Conservation (phyloP, 2,329 filamentous ascomycete genomes). For the Tolypocladium pustulatum region DNA sequence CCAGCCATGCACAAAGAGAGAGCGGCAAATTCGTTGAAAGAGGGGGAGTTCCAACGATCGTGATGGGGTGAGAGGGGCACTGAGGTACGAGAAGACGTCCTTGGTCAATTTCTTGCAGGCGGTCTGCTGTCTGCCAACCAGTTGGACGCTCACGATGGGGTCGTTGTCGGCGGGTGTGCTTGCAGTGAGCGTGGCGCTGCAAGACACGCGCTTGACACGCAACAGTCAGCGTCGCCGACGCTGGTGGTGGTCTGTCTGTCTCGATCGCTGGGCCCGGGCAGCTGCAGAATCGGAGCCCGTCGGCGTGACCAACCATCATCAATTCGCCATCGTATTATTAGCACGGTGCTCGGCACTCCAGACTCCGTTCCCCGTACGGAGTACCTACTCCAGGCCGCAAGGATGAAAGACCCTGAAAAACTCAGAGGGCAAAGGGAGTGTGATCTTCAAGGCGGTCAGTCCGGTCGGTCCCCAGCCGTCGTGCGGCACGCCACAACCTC, state of each 20-base stretch:
- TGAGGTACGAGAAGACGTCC: background rate
- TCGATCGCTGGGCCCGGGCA: background rate
- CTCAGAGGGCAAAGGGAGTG: background rate
- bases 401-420: background rate
- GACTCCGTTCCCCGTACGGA: background rate
- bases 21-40: background rate
- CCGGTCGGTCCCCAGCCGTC: background rate
- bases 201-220: background rate
- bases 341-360: background rate
- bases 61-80: background rate
- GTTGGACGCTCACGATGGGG: background rate
- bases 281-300: background rate
- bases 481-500: background rate
- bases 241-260: background rate
- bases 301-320: background rate
- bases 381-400: background rate
- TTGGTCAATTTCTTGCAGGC: background rate
- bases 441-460: background rate
- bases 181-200: background rate
- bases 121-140: background rate
- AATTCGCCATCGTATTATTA: background rate
- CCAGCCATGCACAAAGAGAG: background rate
- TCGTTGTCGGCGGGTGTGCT: background rate
- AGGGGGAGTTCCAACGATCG: background rate
- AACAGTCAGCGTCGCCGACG: background rate